These are phyloP conservation scores for Gyromitra esculenta DNA, from an alignment of 2,329 filamentous ascomycete genomes.

Conservation along the genomic window DNA sequence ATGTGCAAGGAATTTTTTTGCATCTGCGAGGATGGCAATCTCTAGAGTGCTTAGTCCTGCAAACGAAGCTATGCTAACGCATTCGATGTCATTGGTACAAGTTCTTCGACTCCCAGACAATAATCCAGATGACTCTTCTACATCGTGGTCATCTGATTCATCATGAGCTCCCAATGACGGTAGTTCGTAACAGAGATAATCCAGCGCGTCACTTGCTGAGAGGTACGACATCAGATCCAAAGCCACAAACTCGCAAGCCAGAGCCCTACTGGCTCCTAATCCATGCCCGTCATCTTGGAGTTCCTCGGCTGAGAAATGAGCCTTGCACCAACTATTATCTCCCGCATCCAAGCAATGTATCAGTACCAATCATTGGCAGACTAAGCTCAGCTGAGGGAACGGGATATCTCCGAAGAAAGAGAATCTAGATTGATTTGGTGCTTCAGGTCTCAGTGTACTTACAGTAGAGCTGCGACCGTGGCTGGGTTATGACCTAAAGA, in stretches of 20 bases:
- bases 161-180: slow-evolving; percentile 60
- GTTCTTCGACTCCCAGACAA: slow-evolving; percentile 62
- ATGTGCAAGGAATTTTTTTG: slow-evolving; percentile 86
- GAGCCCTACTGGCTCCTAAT: slow-evolving; percentile 73
- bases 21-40: slow-evolving; percentile 81
- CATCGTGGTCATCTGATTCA: slow-evolving; percentile 53
- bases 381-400: slow-evolving; percentile 5
- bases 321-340: slow-evolving; percentile 54
- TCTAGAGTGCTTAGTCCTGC: slow-evolving; percentile 84
- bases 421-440: slow-evolving; percentile 2
- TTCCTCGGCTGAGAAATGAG: slow-evolving; percentile 72
- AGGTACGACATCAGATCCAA: slow-evolving; percentile 79
- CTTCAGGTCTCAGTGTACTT: slow-evolving; percentile 29
- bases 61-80: slow-evolving; percentile 71
- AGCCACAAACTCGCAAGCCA: slow-evolving; percentile 81
- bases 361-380: slow-evolving; percentile 31
- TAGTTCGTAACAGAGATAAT: slow-evolving; percentile 78
- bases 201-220: slow-evolving; percentile 76
- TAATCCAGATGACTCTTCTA: slow-evolving; percentile 53
- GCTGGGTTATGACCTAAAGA: slow-evolving; percentile 51
- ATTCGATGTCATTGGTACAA: slow-evolving; percentile 68
- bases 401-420: not conserved
- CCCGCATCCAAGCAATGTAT: slow-evolving; percentile 14
- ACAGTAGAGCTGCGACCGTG: slow-evolving; percentile 53
- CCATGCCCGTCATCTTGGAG: slow-evolving; percentile 66